phyloP scores from a whole-genome alignment of 225 moss, liverwort and hornwort species.

The Pseudisothecium myosuroides region DNA sequence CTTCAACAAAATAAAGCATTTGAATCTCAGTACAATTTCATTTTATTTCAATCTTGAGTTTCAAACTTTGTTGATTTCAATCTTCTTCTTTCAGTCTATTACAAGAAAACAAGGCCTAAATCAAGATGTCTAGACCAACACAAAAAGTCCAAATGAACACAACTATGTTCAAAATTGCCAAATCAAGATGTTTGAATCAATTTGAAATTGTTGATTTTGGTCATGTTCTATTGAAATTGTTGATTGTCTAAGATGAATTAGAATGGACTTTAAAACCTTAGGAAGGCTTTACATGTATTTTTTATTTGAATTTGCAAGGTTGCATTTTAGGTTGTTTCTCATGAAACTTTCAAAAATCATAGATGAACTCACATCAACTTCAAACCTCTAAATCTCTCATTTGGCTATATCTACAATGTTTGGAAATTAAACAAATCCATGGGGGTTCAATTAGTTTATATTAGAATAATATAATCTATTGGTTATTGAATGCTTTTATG shows the following conservation, averaged over 20 bases:
- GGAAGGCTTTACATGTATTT: not conserved
- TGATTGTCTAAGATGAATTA: too few relatives aligned
- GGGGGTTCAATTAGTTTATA: not conserved
- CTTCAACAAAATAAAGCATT: not conserved
- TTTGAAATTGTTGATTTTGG: too few relatives aligned
- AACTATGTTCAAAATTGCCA: too few relatives aligned
- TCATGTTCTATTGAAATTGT: too few relatives aligned
- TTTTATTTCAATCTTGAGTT: not conserved
- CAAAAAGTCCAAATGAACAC: too few relatives aligned
- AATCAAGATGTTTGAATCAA: too few relatives aligned
- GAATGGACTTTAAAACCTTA: not conserved
- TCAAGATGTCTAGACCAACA: too few relatives aligned
- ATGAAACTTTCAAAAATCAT: not conserved
- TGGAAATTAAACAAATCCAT: not conserved
- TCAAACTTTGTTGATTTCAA: not conserved
- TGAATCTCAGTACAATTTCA: fast-evolving
- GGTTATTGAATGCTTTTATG: too few relatives aligned
- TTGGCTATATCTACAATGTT: not conserved
- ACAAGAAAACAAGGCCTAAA: too few relatives aligned
- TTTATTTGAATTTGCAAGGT: not conserved
- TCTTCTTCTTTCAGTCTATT: not conserved
- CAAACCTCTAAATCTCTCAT: not conserved
- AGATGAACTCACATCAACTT: not conserved
- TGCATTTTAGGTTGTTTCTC: not conserved
- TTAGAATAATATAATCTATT: not conserved